Base-by-base conservation (phyloP, 2,329 filamentous ascomycete genomes). In the Madurella fahalii region DNA sequence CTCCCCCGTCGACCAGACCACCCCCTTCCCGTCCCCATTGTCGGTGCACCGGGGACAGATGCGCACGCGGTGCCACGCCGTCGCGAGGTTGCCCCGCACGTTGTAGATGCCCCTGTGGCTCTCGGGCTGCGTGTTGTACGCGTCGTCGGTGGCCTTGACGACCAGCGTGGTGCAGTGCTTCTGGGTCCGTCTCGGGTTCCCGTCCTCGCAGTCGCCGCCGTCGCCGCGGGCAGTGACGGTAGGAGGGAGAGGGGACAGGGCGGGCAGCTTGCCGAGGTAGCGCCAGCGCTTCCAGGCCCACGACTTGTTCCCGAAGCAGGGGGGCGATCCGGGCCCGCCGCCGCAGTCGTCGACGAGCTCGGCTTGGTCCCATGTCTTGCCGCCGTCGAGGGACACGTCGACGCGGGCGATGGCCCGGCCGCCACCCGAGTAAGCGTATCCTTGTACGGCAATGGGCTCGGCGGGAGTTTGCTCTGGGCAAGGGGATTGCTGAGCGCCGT, bases 381-480 rank as follows among this genome's bases (percentile, higher is more conserved):
- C 85, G 20, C 79, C 81, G 63, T 89, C 84, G 31, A 83, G 71
- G 54, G 79, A 84, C 32, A 87, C 72, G 60, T 89, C 85, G 2
- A 89, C 84, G n/a, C 85, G 80, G 44, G 84, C 76, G 58, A 87
- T 84, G 64, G 77, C 76, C 32, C 82, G 77, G 1, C 85, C 85
- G 43, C 85, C 85, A 30, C 85, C 85, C 0, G 83, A 84, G 64
- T 85, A 86, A 2, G 85, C 85, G 65, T 86, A 89, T 0, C 85
- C 85, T 48, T 77, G 74, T 4, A 86, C 65, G 1, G 72, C 69
- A 16, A 77, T 66, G 16, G 65, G 64, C n/a, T 62, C 60, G 11
- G 50, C 47, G 13, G 53, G 50, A n/a, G 44, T 40, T 18, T 43
- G 44, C 43, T 48, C 15, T 13, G 47, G 52, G 47, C 58, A 55